Conservation (phyloP, 805 yeast genomes). For the Zygosaccharomyces rouxii region DNA sequence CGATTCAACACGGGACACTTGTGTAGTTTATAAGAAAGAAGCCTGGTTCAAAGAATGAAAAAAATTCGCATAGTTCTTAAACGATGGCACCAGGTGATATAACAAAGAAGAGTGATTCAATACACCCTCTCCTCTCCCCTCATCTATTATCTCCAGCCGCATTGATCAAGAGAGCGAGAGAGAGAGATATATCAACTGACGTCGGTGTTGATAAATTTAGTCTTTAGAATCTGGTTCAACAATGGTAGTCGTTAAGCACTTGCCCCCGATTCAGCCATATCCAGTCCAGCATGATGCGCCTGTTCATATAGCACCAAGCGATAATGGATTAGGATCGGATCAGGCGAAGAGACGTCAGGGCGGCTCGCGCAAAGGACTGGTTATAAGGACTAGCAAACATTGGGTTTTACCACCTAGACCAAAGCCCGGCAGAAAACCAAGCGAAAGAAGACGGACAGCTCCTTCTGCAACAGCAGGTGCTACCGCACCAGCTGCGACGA, state of each 20-base stretch:
- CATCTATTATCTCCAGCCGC: background rate
- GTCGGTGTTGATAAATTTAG: background rate
- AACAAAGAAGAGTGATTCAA: background rate
- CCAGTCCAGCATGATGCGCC: background rate
- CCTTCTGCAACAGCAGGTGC: slow-evolving; percentile 2
- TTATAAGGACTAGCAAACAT: slow-evolving; percentile 60
- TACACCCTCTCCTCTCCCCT: background rate
- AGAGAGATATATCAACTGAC: background rate
- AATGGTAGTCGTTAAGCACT: slow-evolving; percentile 4
- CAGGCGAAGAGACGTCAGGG: slow-evolving; percentile 12
- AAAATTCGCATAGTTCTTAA: background rate
- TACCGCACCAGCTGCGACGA: background rate
- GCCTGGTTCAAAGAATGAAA: background rate
- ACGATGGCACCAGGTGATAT: background rate
- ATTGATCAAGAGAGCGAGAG: background rate
- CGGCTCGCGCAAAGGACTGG: slow-evolving; percentile 22
- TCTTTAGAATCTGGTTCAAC: background rate
- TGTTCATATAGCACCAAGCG: slow-evolving; percentile 6
- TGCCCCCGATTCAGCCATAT: slow-evolving; percentile 4
- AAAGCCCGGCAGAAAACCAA: slow-evolving; percentile 61
- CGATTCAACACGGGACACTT: background rate
- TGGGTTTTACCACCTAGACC: slow-evolving; percentile 88
- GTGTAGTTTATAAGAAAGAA: background rate
- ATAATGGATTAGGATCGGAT: slow-evolving; percentile 1
- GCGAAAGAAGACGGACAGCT: background rate